Conservation (phyloP, 176 grass and related monocot genomes). For the Dendrocalamus sinicus region DNA sequence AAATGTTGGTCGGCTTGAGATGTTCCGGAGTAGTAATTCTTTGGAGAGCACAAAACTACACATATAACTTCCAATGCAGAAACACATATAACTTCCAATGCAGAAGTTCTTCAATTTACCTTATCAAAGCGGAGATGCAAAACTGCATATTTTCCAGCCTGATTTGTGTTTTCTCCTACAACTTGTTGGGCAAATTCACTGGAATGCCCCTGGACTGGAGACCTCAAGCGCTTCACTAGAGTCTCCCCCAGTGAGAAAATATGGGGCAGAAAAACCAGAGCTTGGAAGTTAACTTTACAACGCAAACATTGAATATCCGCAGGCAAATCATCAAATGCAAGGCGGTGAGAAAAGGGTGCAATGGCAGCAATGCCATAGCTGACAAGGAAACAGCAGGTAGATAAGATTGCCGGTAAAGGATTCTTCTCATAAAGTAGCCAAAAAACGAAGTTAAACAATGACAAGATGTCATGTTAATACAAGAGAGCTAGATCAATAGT, state of each 20-base stretch:
- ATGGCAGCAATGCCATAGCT: conserved; percentile 91
- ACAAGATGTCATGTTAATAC: neutral
- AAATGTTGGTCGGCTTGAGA: conserved; percentile 28
- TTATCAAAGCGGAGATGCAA: conserved; percentile 97
- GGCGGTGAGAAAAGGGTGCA: conserved; percentile 86
- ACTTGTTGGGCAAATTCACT: conserved; percentile 46
- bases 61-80: conserved; percentile 8
- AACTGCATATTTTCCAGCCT: conserved; percentile 73
- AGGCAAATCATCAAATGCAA: conserved; percentile 87
- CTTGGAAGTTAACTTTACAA: conserved; percentile 93
- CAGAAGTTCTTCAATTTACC: conserved; percentile 51
- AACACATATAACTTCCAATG: conserved; percentile 5
- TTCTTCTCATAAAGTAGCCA: conserved; percentile 21
- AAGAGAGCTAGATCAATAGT: neutral
- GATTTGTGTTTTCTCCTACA: conserved; percentile 39
- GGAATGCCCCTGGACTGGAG: conserved; percentile 40
- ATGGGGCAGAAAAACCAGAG: conserved; percentile 75
- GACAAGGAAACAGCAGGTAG: conserved; percentile 35
- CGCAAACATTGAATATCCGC: conserved; percentile 68
- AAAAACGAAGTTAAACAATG: conserved; percentile 37
- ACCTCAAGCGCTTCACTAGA: conserved; percentile 71
- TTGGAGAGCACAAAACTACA: conserved; percentile 6
- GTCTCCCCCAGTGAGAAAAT: conserved; percentile 71
- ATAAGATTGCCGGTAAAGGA: conserved; percentile 32
- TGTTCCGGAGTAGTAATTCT: conserved; percentile 14